A percentile compares a stretch with the other conserved stretches of the same genome.
phyloP scores from a whole-genome alignment of 768 basidiomycete species.

The Gymnopilus dilepis region DNA sequence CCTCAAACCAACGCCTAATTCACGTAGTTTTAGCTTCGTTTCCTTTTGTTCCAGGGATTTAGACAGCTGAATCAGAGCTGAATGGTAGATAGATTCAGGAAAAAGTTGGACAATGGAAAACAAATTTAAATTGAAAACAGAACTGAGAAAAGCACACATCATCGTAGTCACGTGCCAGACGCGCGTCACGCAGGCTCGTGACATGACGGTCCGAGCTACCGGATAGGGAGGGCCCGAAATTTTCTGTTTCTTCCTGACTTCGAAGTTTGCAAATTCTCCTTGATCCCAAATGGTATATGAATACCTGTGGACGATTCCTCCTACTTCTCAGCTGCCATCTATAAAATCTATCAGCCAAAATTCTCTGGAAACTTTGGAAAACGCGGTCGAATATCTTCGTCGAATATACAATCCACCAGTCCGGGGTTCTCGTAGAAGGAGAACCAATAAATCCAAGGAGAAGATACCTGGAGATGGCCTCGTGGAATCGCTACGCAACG shows the following conservation, averaged over 20 bases:
- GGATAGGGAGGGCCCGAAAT: too few relatives aligned
- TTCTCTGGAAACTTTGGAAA: constrained; percentile 42
- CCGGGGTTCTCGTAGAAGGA: constrained; percentile 57
- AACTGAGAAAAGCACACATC: too few relatives aligned
- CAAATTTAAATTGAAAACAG: too few relatives aligned
- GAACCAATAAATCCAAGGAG: neutral
- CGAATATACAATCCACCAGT: constrained; percentile 66
- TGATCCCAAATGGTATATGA: neutral
- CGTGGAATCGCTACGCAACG: constrained; percentile 46
- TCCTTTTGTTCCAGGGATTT: too few relatives aligned
- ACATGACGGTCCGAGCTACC: too few relatives aligned
- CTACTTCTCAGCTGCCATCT: constrained; percentile 60
- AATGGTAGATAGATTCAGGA: too few relatives aligned
- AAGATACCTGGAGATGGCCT: neutral
- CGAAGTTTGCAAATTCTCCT: neutral
- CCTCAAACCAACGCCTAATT: too few relatives aligned
- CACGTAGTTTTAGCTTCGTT: too few relatives aligned
- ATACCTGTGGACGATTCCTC: constrained; percentile 38
- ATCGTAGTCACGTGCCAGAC: neutral
- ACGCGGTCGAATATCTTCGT: constrained; percentile 55
- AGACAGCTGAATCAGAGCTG: too few relatives aligned
- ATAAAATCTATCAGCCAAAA: constrained; percentile 48
- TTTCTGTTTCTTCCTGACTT: neutral
- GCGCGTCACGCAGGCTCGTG: neutral
- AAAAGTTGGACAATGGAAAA: too few relatives aligned